phyloP scores from a whole-genome alignment of 495 filamentous ascomycete genomes.

The Hypomontagnella monticulosa region DNA sequence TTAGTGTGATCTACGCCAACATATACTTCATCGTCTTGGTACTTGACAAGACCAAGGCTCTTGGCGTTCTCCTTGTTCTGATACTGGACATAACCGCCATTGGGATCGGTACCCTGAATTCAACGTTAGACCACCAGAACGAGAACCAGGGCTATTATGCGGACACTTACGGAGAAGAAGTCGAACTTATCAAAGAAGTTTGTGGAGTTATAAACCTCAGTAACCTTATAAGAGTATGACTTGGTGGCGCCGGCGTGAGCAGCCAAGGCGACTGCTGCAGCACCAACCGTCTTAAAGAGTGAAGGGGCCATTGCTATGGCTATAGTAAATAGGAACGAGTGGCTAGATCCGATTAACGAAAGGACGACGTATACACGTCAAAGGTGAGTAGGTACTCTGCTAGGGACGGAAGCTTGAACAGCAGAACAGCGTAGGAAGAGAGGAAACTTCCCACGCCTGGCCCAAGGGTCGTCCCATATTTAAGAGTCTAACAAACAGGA shows the following conservation, averaged over 20 bases:
- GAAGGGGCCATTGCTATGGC: constrained; percentile 55
- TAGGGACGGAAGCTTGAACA: constrained; percentile 10
- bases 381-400: constrained; percentile 47
- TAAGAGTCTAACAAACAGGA: constrained; percentile 12
- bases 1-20: constrained; percentile 57
- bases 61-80: constrained; percentile 61
- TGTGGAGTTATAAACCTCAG: constrained; percentile 54
- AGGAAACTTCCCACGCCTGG: background rate
- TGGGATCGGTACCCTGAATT: constrained; percentile 63
- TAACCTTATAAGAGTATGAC: constrained; percentile 53
- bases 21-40: constrained; percentile 56
- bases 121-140: background rate
- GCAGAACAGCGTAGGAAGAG: constrained; percentile 14
- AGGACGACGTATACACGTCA: constrained; percentile 61
- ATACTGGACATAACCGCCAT: constrained; percentile 73
- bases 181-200: constrained; percentile 65
- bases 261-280: constrained; percentile 50
- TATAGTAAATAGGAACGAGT: constrained; percentile 40
- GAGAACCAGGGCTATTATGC: background rate
- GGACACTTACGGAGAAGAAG: constrained; percentile 54
- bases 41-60: constrained; percentile 62
- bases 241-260: constrained; percentile 44
- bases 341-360: constrained; percentile 48
- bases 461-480: constrained; percentile 16
- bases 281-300: constrained; percentile 50